Evolutionary conservation across 2,329 filamentous ascomycete species (phyloP).

Genomic region (Pestalotiopsis fici): DNA sequence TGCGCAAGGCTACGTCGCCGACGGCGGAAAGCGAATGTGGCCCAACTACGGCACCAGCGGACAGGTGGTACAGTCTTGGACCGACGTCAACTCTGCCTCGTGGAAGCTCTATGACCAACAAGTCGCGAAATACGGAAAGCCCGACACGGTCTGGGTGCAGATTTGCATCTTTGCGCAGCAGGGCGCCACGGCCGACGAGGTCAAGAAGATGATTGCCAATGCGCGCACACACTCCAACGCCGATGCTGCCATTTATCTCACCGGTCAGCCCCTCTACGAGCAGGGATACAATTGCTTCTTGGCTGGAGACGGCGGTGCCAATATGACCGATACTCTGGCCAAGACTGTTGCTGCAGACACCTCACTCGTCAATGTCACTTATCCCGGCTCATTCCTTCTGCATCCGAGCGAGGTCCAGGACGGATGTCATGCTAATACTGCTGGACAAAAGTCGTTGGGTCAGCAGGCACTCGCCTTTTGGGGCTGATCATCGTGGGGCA

Average conservation of each 20-base stretch:
- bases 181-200: slow-evolving; percentile 28
- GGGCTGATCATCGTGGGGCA: slow-evolving; percentile 1
- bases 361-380: slow-evolving; percentile 18
- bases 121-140: slow-evolving; percentile 22
- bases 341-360: slow-evolving; percentile 22
- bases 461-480: slow-evolving; percentile 23
- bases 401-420: slow-evolving; percentile 25
- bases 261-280: slow-evolving; percentile 30
- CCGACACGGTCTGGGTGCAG: slow-evolving; percentile 26
- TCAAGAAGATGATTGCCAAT: slow-evolving; percentile 28
- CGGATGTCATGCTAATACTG: slow-evolving; percentile 27
- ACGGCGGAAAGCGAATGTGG: slow-evolving; percentile 26
- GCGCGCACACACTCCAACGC: slow-evolving; percentile 25
- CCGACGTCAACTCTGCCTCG: slow-evolving; percentile 21
- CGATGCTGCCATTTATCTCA: slow-evolving; percentile 26
- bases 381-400: slow-evolving; percentile 25
- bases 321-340: slow-evolving; percentile 21
- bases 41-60: slow-evolving; percentile 27
- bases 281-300: slow-evolving; percentile 22
- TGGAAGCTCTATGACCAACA: slow-evolving; percentile 27
- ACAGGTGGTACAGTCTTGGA: slow-evolving; percentile 30
- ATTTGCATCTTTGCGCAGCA: slow-evolving; percentile 30
- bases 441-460: slow-evolving; percentile 23
- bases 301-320: slow-evolving; percentile 17
- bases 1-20: slow-evolving; percentile 27